These are phyloP conservation scores for Pichia rugopelliculosa DNA, from an alignment of 805 yeast species.

Conservation along the genomic window DNA sequence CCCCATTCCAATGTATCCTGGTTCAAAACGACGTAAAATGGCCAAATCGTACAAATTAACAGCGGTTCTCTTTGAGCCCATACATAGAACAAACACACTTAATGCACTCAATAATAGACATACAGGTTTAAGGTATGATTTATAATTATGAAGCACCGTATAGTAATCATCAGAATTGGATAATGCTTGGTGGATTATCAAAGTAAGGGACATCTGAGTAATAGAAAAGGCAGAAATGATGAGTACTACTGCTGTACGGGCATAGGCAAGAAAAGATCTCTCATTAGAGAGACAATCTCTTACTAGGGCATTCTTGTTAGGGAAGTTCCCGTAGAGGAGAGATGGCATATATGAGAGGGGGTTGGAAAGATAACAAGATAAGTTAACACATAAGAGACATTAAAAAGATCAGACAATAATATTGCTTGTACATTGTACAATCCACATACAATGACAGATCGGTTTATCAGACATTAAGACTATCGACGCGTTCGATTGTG, in stretches of 20 bases:
- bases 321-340: not conserved
- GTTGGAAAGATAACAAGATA: too few species aligned
- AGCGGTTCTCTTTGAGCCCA: slow-evolving; percentile 3
- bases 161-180: not conserved
- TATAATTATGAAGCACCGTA: not conserved
- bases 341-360: too few species aligned
- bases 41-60: slow-evolving; percentile 4
- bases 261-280: slow-evolving; percentile 2
- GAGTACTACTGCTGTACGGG: not conserved
- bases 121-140: not conserved
- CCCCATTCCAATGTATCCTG: slow-evolving; percentile 5
- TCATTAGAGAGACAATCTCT: slow-evolving; percentile 8
- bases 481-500: too few species aligned
- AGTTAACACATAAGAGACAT: too few species aligned
- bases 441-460: too few species aligned
- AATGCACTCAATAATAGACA: slow-evolving; percentile 1
- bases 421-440: too few species aligned
- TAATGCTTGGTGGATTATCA: not conserved
- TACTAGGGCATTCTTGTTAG: slow-evolving; percentile 1
- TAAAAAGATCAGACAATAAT: too few species aligned
- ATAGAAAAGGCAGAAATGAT: slow-evolving; percentile 4
- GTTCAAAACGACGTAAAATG: not conserved
- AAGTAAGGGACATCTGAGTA: not conserved
- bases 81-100: not conserved
- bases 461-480: too few species aligned